Evolutionary conservation across 257 asterid species (phyloP).

Genomic region (Coffea eugenioides): DNA sequence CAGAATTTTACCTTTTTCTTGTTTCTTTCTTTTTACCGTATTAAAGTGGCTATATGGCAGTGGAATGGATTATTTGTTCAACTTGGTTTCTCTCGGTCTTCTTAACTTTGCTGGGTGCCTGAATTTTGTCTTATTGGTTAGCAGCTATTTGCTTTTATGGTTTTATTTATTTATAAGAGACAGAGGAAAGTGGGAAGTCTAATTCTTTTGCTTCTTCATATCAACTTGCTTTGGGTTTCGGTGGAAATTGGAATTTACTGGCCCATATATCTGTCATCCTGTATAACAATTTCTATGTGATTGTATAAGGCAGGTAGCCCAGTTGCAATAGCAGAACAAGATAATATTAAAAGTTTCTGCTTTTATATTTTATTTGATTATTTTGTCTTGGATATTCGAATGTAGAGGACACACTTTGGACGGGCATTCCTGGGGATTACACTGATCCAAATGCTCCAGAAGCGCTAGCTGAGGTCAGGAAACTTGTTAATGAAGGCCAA

Average conservation of each 20-base stretch:
- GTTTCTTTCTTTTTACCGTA: neutral
- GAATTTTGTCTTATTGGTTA: neutral
- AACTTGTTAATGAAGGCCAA: slow-evolving; percentile 51
- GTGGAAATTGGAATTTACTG: neutral
- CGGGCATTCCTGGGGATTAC: slow-evolving; percentile 65
- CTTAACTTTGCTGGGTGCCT: neutral
- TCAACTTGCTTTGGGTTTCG: neutral
- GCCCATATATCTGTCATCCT: neutral
- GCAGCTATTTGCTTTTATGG: neutral
- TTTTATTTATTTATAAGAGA: neutral
- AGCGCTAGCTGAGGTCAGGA: slow-evolving; percentile 53
- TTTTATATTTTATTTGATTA: neutral
- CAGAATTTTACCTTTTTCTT: neutral
- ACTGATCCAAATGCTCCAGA: slow-evolving; percentile 45
- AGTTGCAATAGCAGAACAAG: neutral
- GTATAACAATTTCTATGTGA: neutral
- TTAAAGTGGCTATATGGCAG: neutral
- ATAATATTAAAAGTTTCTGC: neutral
- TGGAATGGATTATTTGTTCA: neutral
- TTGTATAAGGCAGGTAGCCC: neutral
- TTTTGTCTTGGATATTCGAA: slow-evolving; percentile 17
- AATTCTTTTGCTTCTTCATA: neutral
- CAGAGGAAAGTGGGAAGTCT: neutral
- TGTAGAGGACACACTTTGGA: slow-evolving; percentile 88
- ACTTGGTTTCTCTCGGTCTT: neutral